These are phyloP conservation scores for Ceratocystiopsis minuta DNA, from an alignment of 2,329 filamentous ascomycete species.

Conservation along the genomic window DNA sequence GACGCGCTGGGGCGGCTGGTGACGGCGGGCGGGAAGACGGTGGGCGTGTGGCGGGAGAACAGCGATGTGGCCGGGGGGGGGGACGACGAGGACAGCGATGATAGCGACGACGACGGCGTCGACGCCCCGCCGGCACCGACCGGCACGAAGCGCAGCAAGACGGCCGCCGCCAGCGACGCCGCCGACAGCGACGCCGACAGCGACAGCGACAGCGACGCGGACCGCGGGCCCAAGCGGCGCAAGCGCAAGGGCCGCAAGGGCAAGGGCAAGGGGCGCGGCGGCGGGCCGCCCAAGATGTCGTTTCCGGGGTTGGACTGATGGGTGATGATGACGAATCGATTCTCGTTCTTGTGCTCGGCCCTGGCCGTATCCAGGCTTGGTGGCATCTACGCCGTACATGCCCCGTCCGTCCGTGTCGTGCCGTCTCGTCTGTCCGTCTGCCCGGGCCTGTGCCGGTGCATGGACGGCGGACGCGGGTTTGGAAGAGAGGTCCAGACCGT, in stretches of 20 bases:
- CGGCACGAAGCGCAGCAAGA: conserved; percentile 20
- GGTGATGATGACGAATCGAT: too few species aligned
- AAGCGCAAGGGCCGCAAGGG: conserved; percentile 11
- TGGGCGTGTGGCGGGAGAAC: conserved; percentile 82
- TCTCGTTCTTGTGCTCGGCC: too few species aligned
- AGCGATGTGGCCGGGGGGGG: conserved; percentile 28
- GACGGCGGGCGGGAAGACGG: conserved; percentile 64
- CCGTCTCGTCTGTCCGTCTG: too few species aligned
- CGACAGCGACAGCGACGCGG: conserved; percentile 9
- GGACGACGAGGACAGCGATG: conserved; percentile 21
- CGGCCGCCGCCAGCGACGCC: conserved; percentile 15
- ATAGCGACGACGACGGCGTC: conserved; percentile 30
- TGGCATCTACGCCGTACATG: too few species aligned
- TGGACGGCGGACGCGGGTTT: too few species aligned
- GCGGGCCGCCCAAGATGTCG: conserved; percentile 7
- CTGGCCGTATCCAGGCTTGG: too few species aligned
- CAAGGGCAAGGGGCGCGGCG: conserved; percentile 9
- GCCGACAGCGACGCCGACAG: conserved; percentile 19
- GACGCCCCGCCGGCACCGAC: conserved; percentile 10
- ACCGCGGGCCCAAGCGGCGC: conserved; percentile 16
- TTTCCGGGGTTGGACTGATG: conserved; percentile 19
- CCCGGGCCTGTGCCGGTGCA: too few species aligned
- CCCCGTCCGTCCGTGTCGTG: too few species aligned
- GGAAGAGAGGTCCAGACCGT: too few species aligned
- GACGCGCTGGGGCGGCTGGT: conserved; percentile 77